Conservation (phyloP, 495 filamentous ascomycete genomes). For the Chlorociboria aeruginascens region DNA sequence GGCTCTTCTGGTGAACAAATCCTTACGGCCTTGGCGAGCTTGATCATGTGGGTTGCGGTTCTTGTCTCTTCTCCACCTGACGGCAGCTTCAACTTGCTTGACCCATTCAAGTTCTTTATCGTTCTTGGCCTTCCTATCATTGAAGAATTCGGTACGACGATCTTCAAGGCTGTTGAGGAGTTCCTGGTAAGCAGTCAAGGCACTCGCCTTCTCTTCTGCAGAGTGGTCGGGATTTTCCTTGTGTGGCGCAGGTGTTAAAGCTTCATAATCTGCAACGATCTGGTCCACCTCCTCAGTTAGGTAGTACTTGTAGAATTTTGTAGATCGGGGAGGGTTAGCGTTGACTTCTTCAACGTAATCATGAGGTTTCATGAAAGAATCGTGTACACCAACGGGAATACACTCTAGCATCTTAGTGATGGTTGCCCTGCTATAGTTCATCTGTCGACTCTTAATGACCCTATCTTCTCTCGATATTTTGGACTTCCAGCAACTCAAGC, state of each 20-base stretch:
- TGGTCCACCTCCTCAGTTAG: conserved; percentile 8
- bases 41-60: conserved; percentile 9
- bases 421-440: neutral
- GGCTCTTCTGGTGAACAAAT: conserved; percentile 15
- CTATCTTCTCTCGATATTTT: conserved; percentile 18
- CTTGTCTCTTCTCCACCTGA: conserved; percentile 4
- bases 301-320: conserved; percentile 14
- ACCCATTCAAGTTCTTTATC: conserved; percentile 15
- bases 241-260: conserved; percentile 12
- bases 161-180: conserved; percentile 6
- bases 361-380: conserved; percentile 18
- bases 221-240: conserved; percentile 8
- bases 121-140: conserved; percentile 10
- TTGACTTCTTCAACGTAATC: conserved; percentile 10
- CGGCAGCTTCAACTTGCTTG: conserved; percentile 8
- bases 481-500: conserved; percentile 13
- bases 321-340: conserved; percentile 3
- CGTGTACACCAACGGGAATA: conserved; percentile 16
- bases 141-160: conserved; percentile 11
- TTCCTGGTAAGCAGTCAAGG: conserved; percentile 5
- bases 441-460: conserved; percentile 6
- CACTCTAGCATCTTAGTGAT: conserved; percentile 16
- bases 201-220: conserved; percentile 9
- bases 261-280: conserved; percentile 14
- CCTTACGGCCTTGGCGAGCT: conserved; percentile 10